A percentile compares a stretch with the other conserved stretches of the same genome.
phyloP scores from a whole-genome alignment of 495 filamentous ascomycete species.

The Haplographium delicatum region DNA sequence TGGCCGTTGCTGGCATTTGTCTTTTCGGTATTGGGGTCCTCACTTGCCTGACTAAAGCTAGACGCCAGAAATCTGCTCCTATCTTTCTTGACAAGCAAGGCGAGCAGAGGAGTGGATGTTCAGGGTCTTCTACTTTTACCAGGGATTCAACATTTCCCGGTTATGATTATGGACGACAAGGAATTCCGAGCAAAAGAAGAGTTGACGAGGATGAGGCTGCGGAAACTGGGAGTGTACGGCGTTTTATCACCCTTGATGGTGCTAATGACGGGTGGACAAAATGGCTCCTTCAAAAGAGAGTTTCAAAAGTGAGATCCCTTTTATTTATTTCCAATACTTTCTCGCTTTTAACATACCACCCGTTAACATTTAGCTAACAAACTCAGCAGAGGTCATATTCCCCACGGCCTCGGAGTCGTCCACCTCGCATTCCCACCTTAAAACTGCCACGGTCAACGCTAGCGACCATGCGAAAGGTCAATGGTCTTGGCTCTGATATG shows the following conservation, averaged over 20 bases:
- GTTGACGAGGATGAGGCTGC: not conserved
- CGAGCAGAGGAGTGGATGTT: not conserved
- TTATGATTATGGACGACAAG: not conserved
- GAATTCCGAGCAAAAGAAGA: not conserved
- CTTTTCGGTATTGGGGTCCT: not conserved
- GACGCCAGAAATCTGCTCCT: not conserved
- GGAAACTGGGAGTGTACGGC: not conserved
- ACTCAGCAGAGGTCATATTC: not conserved
- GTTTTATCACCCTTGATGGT: slow-evolving; percentile 5
- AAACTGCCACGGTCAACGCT: slow-evolving; percentile 12
- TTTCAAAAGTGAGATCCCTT: too few species aligned
- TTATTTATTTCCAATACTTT: not conserved
- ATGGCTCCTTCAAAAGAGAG: not conserved
- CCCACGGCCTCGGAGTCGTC: not conserved
- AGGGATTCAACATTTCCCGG: not conserved
- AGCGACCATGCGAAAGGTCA: slow-evolving; percentile 3
- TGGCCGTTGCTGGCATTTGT: not conserved
- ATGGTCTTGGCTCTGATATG: slow-evolving; percentile 5
- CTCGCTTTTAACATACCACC: too few species aligned
- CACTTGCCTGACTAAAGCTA: not conserved
- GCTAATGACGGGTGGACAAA: slow-evolving; percentile 3
- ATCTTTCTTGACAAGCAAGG: not conserved
- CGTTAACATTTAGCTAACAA: not conserved
- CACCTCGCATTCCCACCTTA: slow-evolving; percentile 12
- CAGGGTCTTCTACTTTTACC: not conserved